Conservation (phyloP, 2,329 filamentous ascomycete genomes). For the Epichloe scottii region DNA sequence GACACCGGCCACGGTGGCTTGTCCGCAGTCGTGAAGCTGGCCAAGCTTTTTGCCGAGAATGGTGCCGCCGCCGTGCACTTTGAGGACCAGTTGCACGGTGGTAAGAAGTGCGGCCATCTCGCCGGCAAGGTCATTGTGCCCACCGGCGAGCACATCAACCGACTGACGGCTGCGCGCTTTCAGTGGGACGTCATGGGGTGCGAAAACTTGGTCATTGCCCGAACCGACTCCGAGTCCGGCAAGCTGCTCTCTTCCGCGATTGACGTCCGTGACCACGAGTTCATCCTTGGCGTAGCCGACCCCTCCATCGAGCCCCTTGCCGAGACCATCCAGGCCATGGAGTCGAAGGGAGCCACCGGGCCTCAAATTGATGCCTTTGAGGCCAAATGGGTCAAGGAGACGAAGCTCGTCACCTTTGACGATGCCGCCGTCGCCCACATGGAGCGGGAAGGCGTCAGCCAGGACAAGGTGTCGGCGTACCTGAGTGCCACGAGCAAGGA, state of each 20-base stretch:
- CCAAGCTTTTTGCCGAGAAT: slow-evolving; percentile 95
- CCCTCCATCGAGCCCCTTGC: slow-evolving; percentile 64
- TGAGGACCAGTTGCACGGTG: slow-evolving; percentile 93
- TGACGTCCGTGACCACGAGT: slow-evolving; percentile 91
- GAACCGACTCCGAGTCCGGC: slow-evolving; percentile 91
- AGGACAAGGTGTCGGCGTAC: slow-evolving; percentile 57
- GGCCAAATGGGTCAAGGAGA: slow-evolving; percentile 74
- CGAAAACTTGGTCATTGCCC: slow-evolving; percentile 88
- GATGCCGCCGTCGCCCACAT: slow-evolving; percentile 76
- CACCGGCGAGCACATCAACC: slow-evolving; percentile 90
- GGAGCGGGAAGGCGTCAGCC: slow-evolving; percentile 47
- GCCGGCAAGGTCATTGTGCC: slow-evolving; percentile 94
- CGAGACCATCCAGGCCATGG: slow-evolving; percentile 84
- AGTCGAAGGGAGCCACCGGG: slow-evolving; percentile 62
- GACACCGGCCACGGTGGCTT: slow-evolving; percentile 93
- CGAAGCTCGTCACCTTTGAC: slow-evolving; percentile 80
- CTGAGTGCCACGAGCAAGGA: slow-evolving; percentile 47
- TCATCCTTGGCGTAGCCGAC: slow-evolving; percentile 79
- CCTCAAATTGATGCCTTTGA: slow-evolving; percentile 79
- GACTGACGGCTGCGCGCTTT: slow-evolving; percentile 80
- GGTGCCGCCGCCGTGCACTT: slow-evolving; percentile 95
- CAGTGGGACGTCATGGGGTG: slow-evolving; percentile 98
- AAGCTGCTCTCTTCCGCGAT: slow-evolving; percentile 82
- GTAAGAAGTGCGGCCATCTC: slow-evolving; percentile 95
- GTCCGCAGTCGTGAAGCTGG: slow-evolving; percentile 85